A percentile compares a stretch with the other conserved stretches of the same genome.
Evolutionary conservation across 352 stramenopile genomes (phyloP).

Genomic region (Aphanomyces cochlioides): DNA sequence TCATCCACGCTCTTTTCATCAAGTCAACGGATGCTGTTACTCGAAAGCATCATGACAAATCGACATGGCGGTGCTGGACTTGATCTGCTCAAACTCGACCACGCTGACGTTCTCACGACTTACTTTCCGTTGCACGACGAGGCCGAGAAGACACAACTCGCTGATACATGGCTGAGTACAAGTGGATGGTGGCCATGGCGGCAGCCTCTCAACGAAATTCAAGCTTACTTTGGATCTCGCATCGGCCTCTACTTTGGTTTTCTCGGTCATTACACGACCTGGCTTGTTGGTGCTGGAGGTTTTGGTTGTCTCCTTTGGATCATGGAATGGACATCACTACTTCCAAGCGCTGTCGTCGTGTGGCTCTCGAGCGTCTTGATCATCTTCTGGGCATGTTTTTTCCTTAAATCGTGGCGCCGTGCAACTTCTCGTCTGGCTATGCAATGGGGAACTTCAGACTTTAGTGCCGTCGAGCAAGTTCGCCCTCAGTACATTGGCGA

Average conservation of each 20-base stretch:
- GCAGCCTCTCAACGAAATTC: slow-evolving; percentile 73
- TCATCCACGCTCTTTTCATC: slow-evolving; percentile 59
- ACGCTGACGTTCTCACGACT: slow-evolving; percentile 64
- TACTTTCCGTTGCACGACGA: slow-evolving; percentile 72
- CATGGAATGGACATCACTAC: slow-evolving; percentile 4
- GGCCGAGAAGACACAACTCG: slow-evolving; percentile 51
- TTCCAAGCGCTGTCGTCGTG: slow-evolving; percentile 55
- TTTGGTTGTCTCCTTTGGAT: not conserved
- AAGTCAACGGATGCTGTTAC: slow-evolving; percentile 70
- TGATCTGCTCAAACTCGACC: slow-evolving; percentile 64
- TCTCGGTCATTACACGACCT: slow-evolving; percentile 88
- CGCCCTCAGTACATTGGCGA: slow-evolving; percentile 78
- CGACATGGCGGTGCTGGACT: slow-evolving; percentile 34
- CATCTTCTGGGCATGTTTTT: slow-evolving; percentile 83
- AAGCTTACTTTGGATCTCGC: slow-evolving; percentile 83
- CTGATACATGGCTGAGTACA: slow-evolving; percentile 67
- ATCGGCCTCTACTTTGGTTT: slow-evolving; percentile 97
- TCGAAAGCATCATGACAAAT: slow-evolving; percentile 84
- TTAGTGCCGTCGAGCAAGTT: slow-evolving; percentile 59
- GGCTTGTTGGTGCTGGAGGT: slow-evolving; percentile 70
- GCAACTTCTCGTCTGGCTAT: slow-evolving; percentile 71
- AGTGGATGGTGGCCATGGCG: slow-evolving; percentile 65
- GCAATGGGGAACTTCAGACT: slow-evolving; percentile 67
- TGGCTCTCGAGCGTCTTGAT: slow-evolving; percentile 78
- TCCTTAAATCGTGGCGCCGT: slow-evolving; percentile 89